phyloP scores from a whole-genome alignment of 495 filamentous ascomycete genomes.

The Aspergillus sclerotiicarbonarius region DNA sequence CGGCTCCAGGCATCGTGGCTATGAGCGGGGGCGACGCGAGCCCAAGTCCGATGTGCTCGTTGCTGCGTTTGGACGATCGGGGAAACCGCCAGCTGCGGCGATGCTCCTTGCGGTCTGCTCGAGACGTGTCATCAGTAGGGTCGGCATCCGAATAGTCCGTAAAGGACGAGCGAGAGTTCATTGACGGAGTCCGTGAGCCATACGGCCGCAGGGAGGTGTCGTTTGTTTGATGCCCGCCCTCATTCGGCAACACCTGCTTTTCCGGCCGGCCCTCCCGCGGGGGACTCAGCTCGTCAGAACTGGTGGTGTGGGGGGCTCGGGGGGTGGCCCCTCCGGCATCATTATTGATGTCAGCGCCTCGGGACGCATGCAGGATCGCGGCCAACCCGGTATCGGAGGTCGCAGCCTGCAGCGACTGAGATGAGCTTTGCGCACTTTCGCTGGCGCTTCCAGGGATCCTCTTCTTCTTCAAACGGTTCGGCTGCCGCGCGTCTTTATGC shows the following conservation, averaged over 20 bases:
- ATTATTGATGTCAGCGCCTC: conserved; percentile 15
- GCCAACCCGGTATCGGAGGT: conserved; percentile 27
- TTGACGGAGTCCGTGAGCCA: conserved; percentile 64
- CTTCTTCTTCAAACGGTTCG: conserved; percentile 86
- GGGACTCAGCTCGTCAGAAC: conserved; percentile 21
- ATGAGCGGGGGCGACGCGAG: conserved; percentile 51
- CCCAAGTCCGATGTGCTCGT: conserved; percentile 47
- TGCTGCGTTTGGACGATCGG: conserved; percentile 50
- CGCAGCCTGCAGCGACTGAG: conserved; percentile 60
- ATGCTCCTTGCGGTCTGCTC: conserved; percentile 61
- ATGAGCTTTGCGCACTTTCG: conserved; percentile 83
- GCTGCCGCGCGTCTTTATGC: conserved; percentile 57
- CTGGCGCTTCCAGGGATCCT: conserved; percentile 69
- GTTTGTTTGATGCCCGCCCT: conserved; percentile 23
- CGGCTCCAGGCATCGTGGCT: conserved; percentile 62
- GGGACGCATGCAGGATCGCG: conserved; percentile 16
- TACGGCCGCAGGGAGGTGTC: conserved; percentile 60
- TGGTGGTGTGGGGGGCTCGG: conserved; percentile 26
- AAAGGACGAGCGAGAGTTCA: conserved; percentile 69
- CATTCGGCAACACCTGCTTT: conserved; percentile 17
- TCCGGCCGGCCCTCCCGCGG: conserved; percentile 22
- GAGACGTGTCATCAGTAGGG: conserved; percentile 57
- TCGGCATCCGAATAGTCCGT: conserved; percentile 78
- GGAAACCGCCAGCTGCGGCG: conserved; percentile 71
- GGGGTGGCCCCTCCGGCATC: conserved; percentile 36